Conservation (phyloP, 345 rosid species). For the Clarkia xantiana region DNA sequence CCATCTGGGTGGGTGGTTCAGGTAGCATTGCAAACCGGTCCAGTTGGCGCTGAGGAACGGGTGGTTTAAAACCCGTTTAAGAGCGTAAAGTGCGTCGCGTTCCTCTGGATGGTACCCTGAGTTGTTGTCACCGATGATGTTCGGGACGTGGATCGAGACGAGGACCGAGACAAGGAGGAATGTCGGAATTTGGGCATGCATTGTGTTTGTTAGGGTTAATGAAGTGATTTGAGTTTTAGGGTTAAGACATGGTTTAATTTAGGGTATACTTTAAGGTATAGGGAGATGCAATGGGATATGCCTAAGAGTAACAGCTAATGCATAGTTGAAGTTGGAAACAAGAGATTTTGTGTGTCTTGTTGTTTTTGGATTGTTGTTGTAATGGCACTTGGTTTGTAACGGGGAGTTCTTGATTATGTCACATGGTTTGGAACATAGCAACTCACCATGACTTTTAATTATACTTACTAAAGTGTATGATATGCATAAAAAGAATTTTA, state of each 20-base stretch:
- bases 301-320: slow-evolving; percentile 10
- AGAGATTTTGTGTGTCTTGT: slow-evolving; percentile 9
- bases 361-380: not conserved
- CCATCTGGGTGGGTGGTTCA: slow-evolving; percentile 16
- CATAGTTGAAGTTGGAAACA: slow-evolving; percentile 19
- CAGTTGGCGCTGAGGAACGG: slow-evolving; percentile 28
- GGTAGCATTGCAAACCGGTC: slow-evolving; percentile 27
- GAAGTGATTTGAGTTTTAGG: too few species aligned
- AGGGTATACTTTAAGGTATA: too few species aligned
- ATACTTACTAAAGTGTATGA: too few species aligned
- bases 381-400: not conserved
- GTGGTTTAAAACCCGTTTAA: slow-evolving; percentile 21
- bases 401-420: not conserved
- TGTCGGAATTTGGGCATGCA: slow-evolving; percentile 7
- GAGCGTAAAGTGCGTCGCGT: slow-evolving; percentile 20
- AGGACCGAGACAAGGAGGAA: slow-evolving; percentile 4
- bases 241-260: too few species aligned
- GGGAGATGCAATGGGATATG: slow-evolving; percentile 10
- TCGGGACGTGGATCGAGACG: not conserved
- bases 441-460: too few species aligned
- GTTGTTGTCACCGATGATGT: not conserved
- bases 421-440: not conserved
- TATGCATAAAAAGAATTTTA: too few species aligned
- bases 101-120: slow-evolving; percentile 12
- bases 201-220: slow-evolving; percentile 2